Evolutionary conservation across 805 yeast genomes (phyloP), one percentile per base, ranked within the genome.

Genomic region (Lipomyces sp.): DNA sequence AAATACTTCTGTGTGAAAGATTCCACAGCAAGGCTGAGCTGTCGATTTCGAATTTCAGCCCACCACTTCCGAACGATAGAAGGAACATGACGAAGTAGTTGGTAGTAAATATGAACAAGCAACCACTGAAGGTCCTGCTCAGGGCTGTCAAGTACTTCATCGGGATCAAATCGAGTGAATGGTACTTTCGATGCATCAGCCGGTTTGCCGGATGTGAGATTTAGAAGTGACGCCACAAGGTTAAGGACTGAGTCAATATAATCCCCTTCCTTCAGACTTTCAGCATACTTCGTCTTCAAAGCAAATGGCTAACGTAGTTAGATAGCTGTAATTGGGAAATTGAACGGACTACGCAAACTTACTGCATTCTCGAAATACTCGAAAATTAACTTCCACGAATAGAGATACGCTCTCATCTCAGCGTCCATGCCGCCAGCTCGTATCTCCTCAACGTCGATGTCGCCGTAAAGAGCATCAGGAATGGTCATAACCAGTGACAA

Each of bases 341-440:
- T 18, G 8, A 4, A 42, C 11, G n/a, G 42, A 32, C 29, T 42
- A 18, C 11, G 32, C 1, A 11, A 37, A 65, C 63, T 51, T 65
- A 65, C 85, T 4, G 89, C 83, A 65, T 86, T 85, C 60, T 83
- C 81, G 74, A 92, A 89, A 75, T 86, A 86, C 35, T 78, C 79
- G 69, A 90, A 81, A 0, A 90, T 76, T 62, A 90, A 78, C 67
- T 78, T 79, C 96, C 96, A 92, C 64, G 86, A 79, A 87, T 90
- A 88, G 42, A 89, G 71, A 73, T 84, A 89, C 73, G 56, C 81
- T 74, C 70, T 50, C 55, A 63, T 55, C 13, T 37, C 55, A 4
- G 51, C 56, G 11, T 57, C 63, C 58, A 63, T 53, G 4, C 72
- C 71, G 7, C 34, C 29, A 2, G 45, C 48, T n/a, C 55, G n/a